Percentiles rank a stretch among this genome's conserved stretches.
phyloP scores from a whole-genome alignment of 306 rosid species.

The Lotus japonicus region DNA sequence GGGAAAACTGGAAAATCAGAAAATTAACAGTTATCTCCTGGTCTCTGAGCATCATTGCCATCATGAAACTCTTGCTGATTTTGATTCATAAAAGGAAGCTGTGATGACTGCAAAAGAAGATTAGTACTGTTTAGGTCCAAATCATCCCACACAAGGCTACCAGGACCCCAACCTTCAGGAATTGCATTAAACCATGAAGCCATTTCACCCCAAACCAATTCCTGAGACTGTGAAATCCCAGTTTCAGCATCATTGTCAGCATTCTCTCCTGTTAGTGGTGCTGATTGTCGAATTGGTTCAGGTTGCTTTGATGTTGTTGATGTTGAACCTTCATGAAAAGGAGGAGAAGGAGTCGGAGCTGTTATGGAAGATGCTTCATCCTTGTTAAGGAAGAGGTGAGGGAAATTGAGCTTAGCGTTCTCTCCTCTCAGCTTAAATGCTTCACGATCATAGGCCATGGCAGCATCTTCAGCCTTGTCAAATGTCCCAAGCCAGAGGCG shows the following conservation, averaged over 20 bases:
- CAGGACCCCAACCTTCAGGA: constrained; percentile 84
- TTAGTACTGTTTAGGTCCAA: constrained; percentile 45
- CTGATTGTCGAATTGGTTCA: background rate
- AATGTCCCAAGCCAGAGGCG: constrained; percentile 93
- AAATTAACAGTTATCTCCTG: constrained; percentile 2
- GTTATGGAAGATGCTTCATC: constrained; percentile 30
- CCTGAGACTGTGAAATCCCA: constrained; percentile 37
- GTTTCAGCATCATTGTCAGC: background rate
- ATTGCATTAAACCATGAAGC: constrained; percentile 61
- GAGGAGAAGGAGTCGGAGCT: constrained; percentile 17
- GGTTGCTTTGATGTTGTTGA: constrained; percentile 23
- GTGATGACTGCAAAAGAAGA: constrained; percentile 40
- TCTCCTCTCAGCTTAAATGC: constrained; percentile 85
- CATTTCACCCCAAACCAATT: constrained; percentile 65
- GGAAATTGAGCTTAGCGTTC: constrained; percentile 86
- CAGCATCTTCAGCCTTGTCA: constrained; percentile 91
- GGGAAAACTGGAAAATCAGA: background rate
- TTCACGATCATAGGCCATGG: constrained; percentile 86
- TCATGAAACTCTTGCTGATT: constrained; percentile 29
- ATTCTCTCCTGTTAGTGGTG: constrained; percentile 24
- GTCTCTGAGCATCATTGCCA: constrained; percentile 9
- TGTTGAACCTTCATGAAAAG: constrained; percentile 4
- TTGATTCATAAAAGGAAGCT: constrained; percentile 30
- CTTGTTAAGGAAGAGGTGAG: constrained; percentile 61
- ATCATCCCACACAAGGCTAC: constrained; percentile 89